Base-by-base conservation (phyloP, 2,329 filamentous ascomycete genomes). In the Hymenoscyphus salicellus region DNA sequence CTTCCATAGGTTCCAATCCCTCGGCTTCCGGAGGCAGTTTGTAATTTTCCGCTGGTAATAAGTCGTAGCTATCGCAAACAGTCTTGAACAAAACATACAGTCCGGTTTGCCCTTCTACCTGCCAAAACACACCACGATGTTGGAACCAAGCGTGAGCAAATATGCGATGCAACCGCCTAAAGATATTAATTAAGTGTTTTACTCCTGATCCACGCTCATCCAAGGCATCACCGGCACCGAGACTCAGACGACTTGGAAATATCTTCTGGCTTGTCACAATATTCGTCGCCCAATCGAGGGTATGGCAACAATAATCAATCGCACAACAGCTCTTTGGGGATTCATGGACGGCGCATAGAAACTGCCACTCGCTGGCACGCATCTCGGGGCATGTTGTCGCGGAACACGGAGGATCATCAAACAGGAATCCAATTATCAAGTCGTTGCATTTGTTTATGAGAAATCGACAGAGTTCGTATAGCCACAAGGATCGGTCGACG, bases 91-190 rank as follows among this genome's bases (percentile, higher is more conserved):
- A 89, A 64, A 96, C 86, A 76, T 99, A 99, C 11, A 99, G 80
- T 0, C 95, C 95, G n/a, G 92, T 92, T 75, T 93, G 87, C 10
- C 86, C 86, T 79, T 99, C 95, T 1, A 98, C 89, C 49, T 91
- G 88, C 93, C 94, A 98, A 77, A 98, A 99, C 61, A 97, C 92
- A 63, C 90, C 90, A 56, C 93, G 87, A 77, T 99, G 95, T 79
- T 97, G 93, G 77, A 97, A 99, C 95, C 95, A 99, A 7, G 95
- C 95, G 76, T 99, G 95, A 57, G 95, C 95, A 75, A 98, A 99
- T 78, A 99, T 98, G 66, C 95, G 87, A 77, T 99, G 96, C 59
- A 98, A 86, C 16, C 95, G 86, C 63, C 95, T 86, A 78, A 99
- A 98, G 63, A 99, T 94, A 76, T 97, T 98, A 71, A 94, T 90